phyloP scores from a whole-genome alignment of 805 yeast species.

The Candida xiaguanensis region DNA sequence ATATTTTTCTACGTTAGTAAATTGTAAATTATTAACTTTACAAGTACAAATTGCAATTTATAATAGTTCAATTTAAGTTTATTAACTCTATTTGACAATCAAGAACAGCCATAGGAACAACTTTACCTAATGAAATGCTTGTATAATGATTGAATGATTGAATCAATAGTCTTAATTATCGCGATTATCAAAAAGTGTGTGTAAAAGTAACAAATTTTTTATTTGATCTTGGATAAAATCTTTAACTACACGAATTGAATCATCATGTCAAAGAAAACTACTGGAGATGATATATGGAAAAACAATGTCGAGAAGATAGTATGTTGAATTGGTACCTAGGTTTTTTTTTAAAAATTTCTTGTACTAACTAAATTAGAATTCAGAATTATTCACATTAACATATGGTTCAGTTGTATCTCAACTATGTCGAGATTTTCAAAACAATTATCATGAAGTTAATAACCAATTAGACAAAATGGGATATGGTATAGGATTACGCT shows the following conservation, averaged over 20 bases:
- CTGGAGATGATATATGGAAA: conserved; percentile 91
- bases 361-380: conserved; percentile 47
- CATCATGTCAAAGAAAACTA: conserved; percentile 21
- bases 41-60: no score
- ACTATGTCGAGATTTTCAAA: conserved; percentile 75
- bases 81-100: no score
- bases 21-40: no score
- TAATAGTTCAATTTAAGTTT: no score
- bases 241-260: background rate
- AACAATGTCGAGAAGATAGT: conserved; percentile 80
- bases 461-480: conserved; percentile 89
- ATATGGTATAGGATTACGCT: conserved; percentile 83
- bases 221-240: background rate
- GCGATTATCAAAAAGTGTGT: no score
- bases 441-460: conserved; percentile 77
- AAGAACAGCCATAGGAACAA: no score
- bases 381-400: conserved; percentile 90
- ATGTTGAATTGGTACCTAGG: conserved; percentile 37
- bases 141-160: no score
- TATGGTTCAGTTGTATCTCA: conserved; percentile 94
- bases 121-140: no score
- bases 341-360: background rate
- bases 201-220: background rate
- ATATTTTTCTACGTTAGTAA: no score
- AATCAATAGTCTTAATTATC: no score